These are phyloP conservation scores for Symbiotaphrina buchneri DNA, from an alignment of 495 filamentous ascomycete species.

Conservation along the genomic window DNA sequence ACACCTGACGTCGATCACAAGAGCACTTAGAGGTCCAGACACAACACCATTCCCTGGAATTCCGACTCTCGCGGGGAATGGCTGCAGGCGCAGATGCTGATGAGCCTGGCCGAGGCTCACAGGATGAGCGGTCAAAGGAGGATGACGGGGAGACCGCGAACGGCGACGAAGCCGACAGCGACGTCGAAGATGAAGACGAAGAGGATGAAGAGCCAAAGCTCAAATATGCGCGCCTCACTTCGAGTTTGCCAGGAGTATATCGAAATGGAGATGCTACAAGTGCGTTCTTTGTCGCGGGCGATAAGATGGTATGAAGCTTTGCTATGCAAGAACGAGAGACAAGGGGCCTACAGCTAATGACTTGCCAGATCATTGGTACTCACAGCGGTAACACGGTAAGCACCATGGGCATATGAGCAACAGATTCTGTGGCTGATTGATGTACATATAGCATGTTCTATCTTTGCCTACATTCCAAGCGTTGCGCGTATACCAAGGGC, in stretches of 20 bases:
- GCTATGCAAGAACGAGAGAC: background rate
- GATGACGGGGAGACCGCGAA: constrained; percentile 12
- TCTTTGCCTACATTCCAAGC: constrained; percentile 58
- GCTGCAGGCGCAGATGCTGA: too few relatives aligned
- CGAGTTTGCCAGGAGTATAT: constrained; percentile 58
- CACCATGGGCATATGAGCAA: constrained; percentile 8
- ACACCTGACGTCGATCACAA: too few relatives aligned
- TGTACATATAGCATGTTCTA: constrained; percentile 47
- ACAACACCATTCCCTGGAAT: too few relatives aligned
- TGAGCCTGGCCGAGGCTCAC: too few relatives aligned
- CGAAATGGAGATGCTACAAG: constrained; percentile 89
- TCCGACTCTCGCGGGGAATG: too few relatives aligned
- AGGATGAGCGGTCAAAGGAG: too few relatives aligned
- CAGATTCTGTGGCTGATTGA: constrained; percentile 5
- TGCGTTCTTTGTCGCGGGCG: constrained; percentile 67
- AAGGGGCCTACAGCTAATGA: constrained; percentile 3
- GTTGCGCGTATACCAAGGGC: constrained; percentile 70
- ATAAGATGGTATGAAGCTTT: constrained; percentile 62
- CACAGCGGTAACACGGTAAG: constrained; percentile 94
- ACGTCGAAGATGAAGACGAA: constrained; percentile 57
- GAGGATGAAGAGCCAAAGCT: constrained; percentile 92
- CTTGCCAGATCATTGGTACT: constrained; percentile 60
- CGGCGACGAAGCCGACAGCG: constrained; percentile 13
- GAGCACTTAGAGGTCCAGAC: too few relatives aligned
- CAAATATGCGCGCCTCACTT: constrained; percentile 76